Conservation (phyloP, 495 filamentous ascomycete genomes). For the Elaphomyces granulatus region DNA sequence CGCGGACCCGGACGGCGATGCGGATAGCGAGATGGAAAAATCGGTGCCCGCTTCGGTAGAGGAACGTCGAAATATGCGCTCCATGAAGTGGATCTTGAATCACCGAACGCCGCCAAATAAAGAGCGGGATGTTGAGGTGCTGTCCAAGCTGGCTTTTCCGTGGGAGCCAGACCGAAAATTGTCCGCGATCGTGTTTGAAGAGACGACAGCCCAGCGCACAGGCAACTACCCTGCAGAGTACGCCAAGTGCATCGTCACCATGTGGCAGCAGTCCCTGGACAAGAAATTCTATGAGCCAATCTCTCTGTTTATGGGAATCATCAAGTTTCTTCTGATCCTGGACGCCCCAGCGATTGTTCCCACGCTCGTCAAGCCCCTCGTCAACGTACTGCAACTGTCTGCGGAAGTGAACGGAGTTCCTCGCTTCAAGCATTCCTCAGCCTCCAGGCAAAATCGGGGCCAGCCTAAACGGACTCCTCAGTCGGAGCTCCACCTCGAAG, state of each 20-base stretch:
- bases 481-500: conserved; percentile 30
- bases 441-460: conserved; percentile 24
- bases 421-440: conserved; percentile 33
- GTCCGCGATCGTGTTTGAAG: conserved; percentile 44
- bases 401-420: conserved; percentile 44
- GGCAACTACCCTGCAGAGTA: conserved; percentile 39
- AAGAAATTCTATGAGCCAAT: conserved; percentile 46
- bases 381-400: conserved; percentile 40
- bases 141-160: conserved; percentile 38
- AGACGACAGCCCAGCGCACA: conserved; percentile 26
- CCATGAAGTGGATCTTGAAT: conserved; percentile 44
- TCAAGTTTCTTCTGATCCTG: conserved; percentile 38
- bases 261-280: conserved; percentile 49
- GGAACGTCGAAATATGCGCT: conserved; percentile 13
- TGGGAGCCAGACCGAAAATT: conserved; percentile 38
- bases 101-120: conserved; percentile 34
- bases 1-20: conserved; percentile 2
- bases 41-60: neutral
- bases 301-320: conserved; percentile 41
- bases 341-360: conserved; percentile 30
- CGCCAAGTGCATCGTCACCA: conserved; percentile 33
- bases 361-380: conserved; percentile 35
- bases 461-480: conserved; percentile 28
- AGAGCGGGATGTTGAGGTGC: conserved; percentile 40
- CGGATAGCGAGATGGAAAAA: conserved; percentile 1